These are phyloP conservation scores for Zelopaecilomyces penicillatus DNA, from an alignment of 2,329 filamentous ascomycete genomes.

Conservation along the genomic window DNA sequence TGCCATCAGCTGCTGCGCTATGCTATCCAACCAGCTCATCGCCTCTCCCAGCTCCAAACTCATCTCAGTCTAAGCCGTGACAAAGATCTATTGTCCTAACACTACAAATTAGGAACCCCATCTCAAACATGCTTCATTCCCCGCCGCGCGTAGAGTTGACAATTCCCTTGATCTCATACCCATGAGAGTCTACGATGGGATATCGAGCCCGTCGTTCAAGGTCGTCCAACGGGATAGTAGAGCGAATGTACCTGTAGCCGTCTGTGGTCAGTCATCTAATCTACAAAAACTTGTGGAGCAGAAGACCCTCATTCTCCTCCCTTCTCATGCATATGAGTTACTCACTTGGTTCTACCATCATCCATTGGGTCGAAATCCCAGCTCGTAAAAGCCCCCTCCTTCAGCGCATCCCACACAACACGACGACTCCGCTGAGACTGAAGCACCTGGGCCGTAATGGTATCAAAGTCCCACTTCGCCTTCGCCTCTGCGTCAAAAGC, in stretches of 20 bases:
- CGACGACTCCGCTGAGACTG: constrained; percentile 70
- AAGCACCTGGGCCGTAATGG: constrained; percentile 67
- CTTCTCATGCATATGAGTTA: constrained; percentile 9
- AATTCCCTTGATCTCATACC: constrained; percentile 37
- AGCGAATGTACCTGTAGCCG: constrained; percentile 68
- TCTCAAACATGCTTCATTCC: background rate
- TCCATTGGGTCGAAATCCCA: constrained; percentile 81
- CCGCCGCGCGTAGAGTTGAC: constrained; percentile 26
- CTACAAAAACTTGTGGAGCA: constrained; percentile 18
- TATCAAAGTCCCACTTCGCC: constrained; percentile 71
- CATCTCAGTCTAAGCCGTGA: too few species aligned
- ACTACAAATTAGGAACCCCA: too few species aligned
- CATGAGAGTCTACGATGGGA: constrained; percentile 53
- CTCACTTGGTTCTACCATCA: constrained; percentile 58
- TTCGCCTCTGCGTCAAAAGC: constrained; percentile 67
- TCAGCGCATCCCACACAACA: constrained; percentile 72
- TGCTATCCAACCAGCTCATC: background rate
- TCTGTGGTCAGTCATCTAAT: constrained; percentile 15
- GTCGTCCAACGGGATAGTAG: constrained; percentile 71
- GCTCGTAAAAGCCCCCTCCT: constrained; percentile 63
- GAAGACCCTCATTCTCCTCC: constrained; percentile 15
- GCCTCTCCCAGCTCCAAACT: background rate
- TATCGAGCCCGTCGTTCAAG: constrained; percentile 69
- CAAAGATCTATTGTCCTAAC: too few species aligned
- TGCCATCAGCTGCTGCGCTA: background rate